phyloP scores from a whole-genome alignment of 2,329 filamentous ascomycete species.

The Clarireedia monteithiana region DNA sequence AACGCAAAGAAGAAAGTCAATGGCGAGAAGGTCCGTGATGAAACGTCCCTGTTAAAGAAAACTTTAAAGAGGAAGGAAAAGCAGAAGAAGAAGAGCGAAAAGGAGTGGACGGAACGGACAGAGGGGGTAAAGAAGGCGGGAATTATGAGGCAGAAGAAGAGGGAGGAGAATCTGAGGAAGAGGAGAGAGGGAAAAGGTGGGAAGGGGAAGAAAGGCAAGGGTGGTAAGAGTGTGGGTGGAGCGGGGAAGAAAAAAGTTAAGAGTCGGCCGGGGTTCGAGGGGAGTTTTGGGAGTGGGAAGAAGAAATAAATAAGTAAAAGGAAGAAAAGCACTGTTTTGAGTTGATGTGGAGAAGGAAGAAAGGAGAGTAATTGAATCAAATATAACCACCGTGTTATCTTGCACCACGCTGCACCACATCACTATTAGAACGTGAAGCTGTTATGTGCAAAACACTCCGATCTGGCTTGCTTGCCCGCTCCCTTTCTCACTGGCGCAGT shows the following conservation, averaged over 20 bases:
- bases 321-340: neutral
- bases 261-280: constrained; percentile 50
- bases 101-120: constrained; percentile 72
- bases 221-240: constrained; percentile 43
- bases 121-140: constrained; percentile 68
- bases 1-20: constrained; percentile 83
- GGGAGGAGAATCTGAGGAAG: constrained; percentile 69
- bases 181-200: constrained; percentile 67
- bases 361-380: too few relatives aligned
- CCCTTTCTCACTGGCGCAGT: too few relatives aligned
- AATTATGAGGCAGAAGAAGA: constrained; percentile 74
- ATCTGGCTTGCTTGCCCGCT: too few relatives aligned
- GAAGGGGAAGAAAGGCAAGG: constrained; percentile 49
- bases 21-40: constrained; percentile 82
- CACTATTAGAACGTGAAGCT: too few relatives aligned
- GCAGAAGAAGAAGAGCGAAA: constrained; percentile 83
- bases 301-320: constrained; percentile 13
- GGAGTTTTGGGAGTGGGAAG: constrained; percentile 33
- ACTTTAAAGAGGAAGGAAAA: constrained; percentile 89
- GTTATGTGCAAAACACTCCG: too few relatives aligned
- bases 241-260: constrained; percentile 35
- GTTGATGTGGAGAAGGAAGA: neutral
- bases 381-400: too few relatives aligned
- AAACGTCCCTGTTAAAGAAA: constrained; percentile 84
- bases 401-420: too few relatives aligned